phyloP scores from a whole-genome alignment of 331 rosid species.

The Arachis monticola region DNA sequence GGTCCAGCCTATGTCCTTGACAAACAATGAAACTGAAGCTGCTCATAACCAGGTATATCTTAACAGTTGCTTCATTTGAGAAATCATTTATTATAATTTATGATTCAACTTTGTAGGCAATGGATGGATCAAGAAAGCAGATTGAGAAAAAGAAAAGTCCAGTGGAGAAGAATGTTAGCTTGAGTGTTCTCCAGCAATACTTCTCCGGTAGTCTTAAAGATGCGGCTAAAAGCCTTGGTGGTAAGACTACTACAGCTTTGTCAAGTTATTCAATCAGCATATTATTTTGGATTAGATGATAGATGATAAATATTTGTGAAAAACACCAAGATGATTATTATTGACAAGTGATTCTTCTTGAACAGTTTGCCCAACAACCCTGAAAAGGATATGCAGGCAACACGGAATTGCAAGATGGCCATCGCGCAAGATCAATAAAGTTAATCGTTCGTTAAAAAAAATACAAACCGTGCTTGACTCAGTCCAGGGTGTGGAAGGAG shows the following conservation, averaged over 20 bases:
- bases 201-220: constrained; percentile 98
- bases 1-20: constrained; percentile 43
- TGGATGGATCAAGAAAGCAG: constrained; percentile 61
- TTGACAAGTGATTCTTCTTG: constrained; percentile 1
- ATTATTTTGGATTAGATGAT: constrained; percentile 36
- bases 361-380: constrained; percentile 95
- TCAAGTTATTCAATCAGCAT: constrained; percentile 4
- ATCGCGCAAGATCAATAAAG: constrained; percentile 95
- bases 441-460: constrained; percentile 81
- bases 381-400: constrained; percentile 97
- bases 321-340: constrained; percentile 2
- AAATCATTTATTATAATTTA: too few species aligned
- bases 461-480: constrained; percentile 89
- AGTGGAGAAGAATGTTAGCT: constrained; percentile 86
- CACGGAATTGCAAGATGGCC: constrained; percentile 99
- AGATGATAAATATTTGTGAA: background rate
- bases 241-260: constrained; percentile 50
- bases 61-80: too few species aligned
- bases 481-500: constrained; percentile 93
- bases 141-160: constrained; percentile 73
- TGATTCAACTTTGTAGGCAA: constrained; percentile 40
- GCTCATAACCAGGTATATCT: constrained; percentile 57
- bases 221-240: constrained; percentile 96
- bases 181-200: constrained; percentile 87
- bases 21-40: constrained; percentile 49